Conservation (phyloP, 192 early-diverging fungal species). For the Obelidium mucronatum region DNA sequence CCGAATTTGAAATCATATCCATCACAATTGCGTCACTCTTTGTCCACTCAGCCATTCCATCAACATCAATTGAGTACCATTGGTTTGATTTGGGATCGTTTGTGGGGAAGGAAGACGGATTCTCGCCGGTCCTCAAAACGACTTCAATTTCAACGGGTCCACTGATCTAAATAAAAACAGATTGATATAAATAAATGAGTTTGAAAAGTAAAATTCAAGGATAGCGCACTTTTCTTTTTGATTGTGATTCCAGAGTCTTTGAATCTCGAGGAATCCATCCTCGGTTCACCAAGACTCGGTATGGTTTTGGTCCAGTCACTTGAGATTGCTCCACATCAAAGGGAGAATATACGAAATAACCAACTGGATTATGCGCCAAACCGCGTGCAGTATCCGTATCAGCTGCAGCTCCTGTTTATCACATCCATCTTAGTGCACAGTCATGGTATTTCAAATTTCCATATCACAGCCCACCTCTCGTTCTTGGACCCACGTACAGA, state of each 20-base stretch:
- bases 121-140: conserved; percentile 67
- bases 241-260: not conserved
- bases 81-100: conserved; percentile 69
- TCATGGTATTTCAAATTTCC: not conserved
- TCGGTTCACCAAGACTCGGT: conserved; percentile 81
- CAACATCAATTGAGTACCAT: conserved; percentile 85
- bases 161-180: conserved; percentile 42
- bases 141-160: conserved; percentile 73
- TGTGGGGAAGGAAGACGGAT: conserved; percentile 40
- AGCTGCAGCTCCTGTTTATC: conserved; percentile 24
- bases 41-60: conserved; percentile 74
- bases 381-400: not conserved
- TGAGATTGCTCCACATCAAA: conserved; percentile 43
- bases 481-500: conserved; percentile 82
- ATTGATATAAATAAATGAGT: not conserved
- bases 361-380: conserved; percentile 12
- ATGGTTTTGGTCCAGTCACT: conserved; percentile 10
- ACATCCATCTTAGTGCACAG: not conserved
- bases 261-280: conserved; percentile 83
- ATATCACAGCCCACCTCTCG: conserved; percentile 27
- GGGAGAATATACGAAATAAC: conserved; percentile 47
- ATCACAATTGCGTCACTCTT: conserved; percentile 75
- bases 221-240: conserved; percentile 3
- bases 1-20: conserved; percentile 71
- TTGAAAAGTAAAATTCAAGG: conserved; percentile 7